Evolutionary conservation across 2,329 filamentous ascomycete genomes (phyloP), one percentile per base, ranked within the genome.

Genomic region (Xylaria polymorpha): DNA sequence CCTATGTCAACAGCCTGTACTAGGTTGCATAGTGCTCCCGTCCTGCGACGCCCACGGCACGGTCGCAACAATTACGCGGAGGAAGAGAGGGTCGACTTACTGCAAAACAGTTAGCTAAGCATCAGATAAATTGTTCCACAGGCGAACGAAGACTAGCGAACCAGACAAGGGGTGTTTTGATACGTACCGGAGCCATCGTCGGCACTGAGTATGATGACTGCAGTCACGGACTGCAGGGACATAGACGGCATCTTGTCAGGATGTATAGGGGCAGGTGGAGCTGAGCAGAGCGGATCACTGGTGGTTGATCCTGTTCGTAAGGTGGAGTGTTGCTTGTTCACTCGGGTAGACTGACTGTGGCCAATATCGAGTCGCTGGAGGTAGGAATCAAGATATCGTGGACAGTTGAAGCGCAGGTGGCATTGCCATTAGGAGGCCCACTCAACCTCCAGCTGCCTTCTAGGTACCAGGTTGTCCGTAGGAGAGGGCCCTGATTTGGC

Each of bases 171-270:
- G 20, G 50, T 46, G 18, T 41, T 46, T 61, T 29, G n/a, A 55
- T 64, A 69, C 69, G 44, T 67, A 71, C 69, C 90, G 70, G 92
- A 92, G 79, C 93, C 93, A 81, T 98, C 95, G 83, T 97, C 94
- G 70, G 91, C 91, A 77, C 91, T 90, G 79, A 94, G 90, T 76
- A 94, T 90, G 74, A 94, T 86, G 80, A 94, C 87, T 78, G 92
- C 92, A 81, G 92, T 91, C 78, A 94, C 87, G 77, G 90, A 89
- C 84, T 92, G 91, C 53, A 94, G 87, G 72, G 91, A 91, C 84
- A 94, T 90, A 72, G 91, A 90, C 74, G 91, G 88, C 92, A 94
- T 94, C 25, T 72, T 78, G 74, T 35, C 18, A 25, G 50, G 55
- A 63, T 58, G 20, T 68, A 58, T 57, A 63, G 44, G 51, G 29